Evolutionary conservation across 169 alveolate species (phyloP), one percentile per base, ranked within the genome.

Genomic region (Theileria luwenshuni): DNA sequence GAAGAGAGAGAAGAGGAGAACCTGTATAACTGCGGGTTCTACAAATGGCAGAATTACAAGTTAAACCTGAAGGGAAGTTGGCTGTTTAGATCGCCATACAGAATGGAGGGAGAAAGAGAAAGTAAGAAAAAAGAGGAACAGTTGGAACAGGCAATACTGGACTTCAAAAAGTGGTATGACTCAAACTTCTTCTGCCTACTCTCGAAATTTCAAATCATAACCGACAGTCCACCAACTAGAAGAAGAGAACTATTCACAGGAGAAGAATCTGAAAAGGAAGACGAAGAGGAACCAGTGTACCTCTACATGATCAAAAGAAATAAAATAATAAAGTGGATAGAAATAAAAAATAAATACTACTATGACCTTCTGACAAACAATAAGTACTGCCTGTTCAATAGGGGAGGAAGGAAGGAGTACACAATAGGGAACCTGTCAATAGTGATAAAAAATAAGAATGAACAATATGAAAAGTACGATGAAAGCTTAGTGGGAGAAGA

Each of bases 91-190:
- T 21, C 56, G 28, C 56, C 56, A 2, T 1, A 56, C 65, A 1
- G 30, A 15, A 23, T 1, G 38, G 23, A 15, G 23, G 45, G 45
- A 19, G 65, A 56, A 13, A 5, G 7, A 2, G 5, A 10, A 21
- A 56, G 33, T 56, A 43, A 38, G 1, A 2, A 19, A 2, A 7
- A 3, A 1, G 65, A 56, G 23, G 65, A 56, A 27, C 62, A 52
- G 2, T 8, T 56, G 7, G 65, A 15, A 17, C 45, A 56, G 45
- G 54, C 76, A 1, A 30, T 68, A n/a, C n/a, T 49, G 30, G 73
- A 68, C 23, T 68, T 68, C 35, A 38, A 47, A 41, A 68, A 51
- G 15, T 68, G 76, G 76, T 54, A 28, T n/a, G 76, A 68, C 56
- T 35, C 54, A n/a, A 68, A 68, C 28, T 49, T 21, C 30, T 68